Percentiles rank a stretch among this genome's conserved stretches.
Conservation (phyloP, 2,329 filamentous ascomycete genomes). For the Emmonsiellopsis sp. region DNA sequence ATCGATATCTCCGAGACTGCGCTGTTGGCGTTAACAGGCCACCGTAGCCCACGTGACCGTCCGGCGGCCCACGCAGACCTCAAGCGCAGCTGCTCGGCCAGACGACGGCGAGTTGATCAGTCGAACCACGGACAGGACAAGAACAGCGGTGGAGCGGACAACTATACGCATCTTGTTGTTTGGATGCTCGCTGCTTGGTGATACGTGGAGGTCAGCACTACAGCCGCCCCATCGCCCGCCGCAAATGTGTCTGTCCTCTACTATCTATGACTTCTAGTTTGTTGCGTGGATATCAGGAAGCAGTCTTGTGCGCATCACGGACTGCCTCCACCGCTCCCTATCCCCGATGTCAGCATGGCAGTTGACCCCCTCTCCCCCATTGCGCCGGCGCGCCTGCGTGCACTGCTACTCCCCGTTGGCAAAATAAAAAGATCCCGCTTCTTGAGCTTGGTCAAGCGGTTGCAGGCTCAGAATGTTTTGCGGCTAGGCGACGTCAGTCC, state of each 20-base stretch:
- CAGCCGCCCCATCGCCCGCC: background rate
- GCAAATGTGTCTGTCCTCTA: conserved; percentile 5
- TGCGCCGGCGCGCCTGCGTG: conserved; percentile 83
- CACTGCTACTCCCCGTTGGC: conserved; percentile 76
- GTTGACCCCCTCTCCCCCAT: conserved; percentile 83
- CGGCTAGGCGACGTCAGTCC: conserved; percentile 78
- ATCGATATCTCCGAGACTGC: background rate
- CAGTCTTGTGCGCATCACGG: conserved; percentile 24
- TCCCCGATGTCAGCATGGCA: conserved; percentile 59
- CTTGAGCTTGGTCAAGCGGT: conserved; percentile 63
- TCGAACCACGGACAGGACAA: background rate
- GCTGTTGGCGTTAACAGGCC: background rate
- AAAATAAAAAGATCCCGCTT: conserved; percentile 77
- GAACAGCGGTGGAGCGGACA: no score
- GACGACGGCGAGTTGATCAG: background rate
- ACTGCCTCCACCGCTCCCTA: conserved; percentile 21
- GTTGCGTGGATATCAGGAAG: conserved; percentile 17
- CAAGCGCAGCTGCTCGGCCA: background rate
- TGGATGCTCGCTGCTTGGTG: no score
- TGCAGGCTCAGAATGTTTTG: conserved; percentile 72
- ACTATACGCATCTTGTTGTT: no score
- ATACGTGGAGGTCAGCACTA: background rate
- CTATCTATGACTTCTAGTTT: conserved; percentile 16
- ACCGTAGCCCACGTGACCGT: background rate
- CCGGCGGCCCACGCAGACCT: background rate